Base-by-base conservation (phyloP, 805 yeast genomes). In the Cyberlindnera subsufficiens region DNA sequence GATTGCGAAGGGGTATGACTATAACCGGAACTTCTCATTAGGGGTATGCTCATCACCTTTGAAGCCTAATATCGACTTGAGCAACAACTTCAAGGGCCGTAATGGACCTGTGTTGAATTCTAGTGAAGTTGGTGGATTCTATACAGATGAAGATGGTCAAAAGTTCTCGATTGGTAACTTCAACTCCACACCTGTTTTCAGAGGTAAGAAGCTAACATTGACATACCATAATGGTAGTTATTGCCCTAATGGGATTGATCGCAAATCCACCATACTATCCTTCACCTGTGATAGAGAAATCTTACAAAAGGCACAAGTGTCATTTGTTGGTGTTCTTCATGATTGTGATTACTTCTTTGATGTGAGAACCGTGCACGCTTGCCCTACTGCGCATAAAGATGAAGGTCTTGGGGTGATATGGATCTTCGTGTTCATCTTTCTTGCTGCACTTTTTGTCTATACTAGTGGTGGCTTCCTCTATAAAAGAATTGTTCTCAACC, bases 341-440 rank as follows among this genome's bases (percentile, higher is more conserved):
- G 86, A 88, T 48, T 88, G 96, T 63, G 78, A 82, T 31, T 88
- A 86, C 60, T 76, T 82, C 56, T 88, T 88, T 60, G 96, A 88
- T 56, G 88, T 87, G 29, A 66, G 88, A 50, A 85, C 95, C 4
- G 79, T 86, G 35, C 84, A 82, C 63, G 96, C 95, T 0, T 88
- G 96, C 61, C 86, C 95, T 0, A 82, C 89, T 1, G 78, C 86
- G 9, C 79, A 81, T 40, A 75, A 79, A 52, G 76, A 72, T 11
- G 82, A 81, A 54, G 78, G 83, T 46, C 62, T 76, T 42, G 80
- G 82, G 15, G 78, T 82, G 3, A 71, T 83, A 40, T 77, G 86
- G 68, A 78, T 84, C 38, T 81, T 84, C 50, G 47, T 77, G 15
- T 65, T 78, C 34, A 80, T 82, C 40, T 48, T 69, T 19, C 48